These are phyloP conservation scores for Whalleya microplaca DNA, from an alignment of 2,329 filamentous ascomycete genomes.

Conservation along the genomic window DNA sequence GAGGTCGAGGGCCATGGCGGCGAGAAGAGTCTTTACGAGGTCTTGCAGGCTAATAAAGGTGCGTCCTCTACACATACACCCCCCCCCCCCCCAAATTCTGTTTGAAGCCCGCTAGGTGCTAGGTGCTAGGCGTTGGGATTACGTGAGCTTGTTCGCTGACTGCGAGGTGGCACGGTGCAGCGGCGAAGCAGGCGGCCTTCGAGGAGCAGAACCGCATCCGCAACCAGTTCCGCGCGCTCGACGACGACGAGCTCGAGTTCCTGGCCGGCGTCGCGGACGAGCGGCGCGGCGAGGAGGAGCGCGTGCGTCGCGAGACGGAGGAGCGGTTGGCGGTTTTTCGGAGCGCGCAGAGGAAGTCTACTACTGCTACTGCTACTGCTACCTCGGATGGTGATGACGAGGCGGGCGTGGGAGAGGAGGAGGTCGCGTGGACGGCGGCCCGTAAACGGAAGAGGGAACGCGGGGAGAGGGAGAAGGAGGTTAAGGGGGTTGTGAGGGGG, in stretches of 20 bases:
- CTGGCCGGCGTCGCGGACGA: conserved; percentile 61
- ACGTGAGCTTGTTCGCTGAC: no score
- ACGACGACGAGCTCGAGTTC: conserved; percentile 80
- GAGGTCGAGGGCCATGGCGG: conserved; percentile 47
- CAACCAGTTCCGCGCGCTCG: conserved; percentile 77
- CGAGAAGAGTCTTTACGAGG: conserved; percentile 71
- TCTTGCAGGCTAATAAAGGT: conserved; percentile 78
- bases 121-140: no score
- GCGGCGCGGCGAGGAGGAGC: conserved; percentile 57
- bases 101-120: no score
- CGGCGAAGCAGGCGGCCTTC: conserved; percentile 80
- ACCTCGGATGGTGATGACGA: conserved; percentile 18
- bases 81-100: no score
- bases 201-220: conserved; percentile 72
- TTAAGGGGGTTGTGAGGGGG: conserved; percentile 31
- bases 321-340: conserved; percentile 61
- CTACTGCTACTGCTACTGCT: conserved; percentile 8
- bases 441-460: conserved; percentile 44
- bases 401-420: conserved; percentile 27
- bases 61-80: background rate
- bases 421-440: conserved; percentile 40
- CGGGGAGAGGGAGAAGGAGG: conserved; percentile 41
- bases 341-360: conserved; percentile 46
- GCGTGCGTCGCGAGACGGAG: conserved; percentile 58
- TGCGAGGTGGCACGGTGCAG: no score